phyloP scores from a whole-genome alignment of 2,329 filamentous ascomycete species.

The Fusarium sp. region DNA sequence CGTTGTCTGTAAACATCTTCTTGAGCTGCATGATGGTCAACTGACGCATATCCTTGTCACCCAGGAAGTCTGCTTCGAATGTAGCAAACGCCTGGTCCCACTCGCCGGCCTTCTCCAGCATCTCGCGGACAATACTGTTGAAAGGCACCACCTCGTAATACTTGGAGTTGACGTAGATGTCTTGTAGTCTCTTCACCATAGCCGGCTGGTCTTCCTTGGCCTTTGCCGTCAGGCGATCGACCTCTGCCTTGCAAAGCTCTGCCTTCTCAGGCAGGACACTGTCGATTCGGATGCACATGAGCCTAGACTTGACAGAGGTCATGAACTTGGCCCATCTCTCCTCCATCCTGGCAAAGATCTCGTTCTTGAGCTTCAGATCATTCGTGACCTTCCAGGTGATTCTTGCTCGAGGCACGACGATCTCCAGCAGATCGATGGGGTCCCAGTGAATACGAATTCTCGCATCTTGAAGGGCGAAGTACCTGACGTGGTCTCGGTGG shows the following conservation, averaged over 20 bases:
- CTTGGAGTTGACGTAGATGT: constrained; percentile 89
- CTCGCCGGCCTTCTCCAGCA: constrained; percentile 89
- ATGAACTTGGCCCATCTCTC: constrained; percentile 87
- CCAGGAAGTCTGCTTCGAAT: constrained; percentile 92
- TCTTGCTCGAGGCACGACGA: constrained; percentile 86
- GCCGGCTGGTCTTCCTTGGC: constrained; percentile 82
- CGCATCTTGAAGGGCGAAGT: constrained; percentile 87
- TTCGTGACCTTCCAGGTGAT: constrained; percentile 99
- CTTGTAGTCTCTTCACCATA: constrained; percentile 79
- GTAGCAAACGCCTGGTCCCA: constrained; percentile 92
- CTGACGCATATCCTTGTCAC: constrained; percentile 94
- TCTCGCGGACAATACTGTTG: constrained; percentile 85
- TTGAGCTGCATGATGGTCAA: constrained; percentile 91
- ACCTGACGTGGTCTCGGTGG: constrained; percentile 88
- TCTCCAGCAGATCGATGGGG: constrained; percentile 88
- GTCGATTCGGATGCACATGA: constrained; percentile 89
- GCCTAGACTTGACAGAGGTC: constrained; percentile 79
- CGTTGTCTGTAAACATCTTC: constrained; percentile 92
- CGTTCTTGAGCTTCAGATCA: constrained; percentile 90
- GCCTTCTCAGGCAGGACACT: constrained; percentile 87
- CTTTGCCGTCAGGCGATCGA: constrained; percentile 78
- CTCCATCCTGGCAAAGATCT: constrained; percentile 82
- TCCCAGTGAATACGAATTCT: constrained; percentile 92
- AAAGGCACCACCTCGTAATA: constrained; percentile 98
- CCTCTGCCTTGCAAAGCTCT: constrained; percentile 80